phyloP scores from a whole-genome alignment of 108 stramenopile genomes.

The Skeletonema costatum region DNA sequence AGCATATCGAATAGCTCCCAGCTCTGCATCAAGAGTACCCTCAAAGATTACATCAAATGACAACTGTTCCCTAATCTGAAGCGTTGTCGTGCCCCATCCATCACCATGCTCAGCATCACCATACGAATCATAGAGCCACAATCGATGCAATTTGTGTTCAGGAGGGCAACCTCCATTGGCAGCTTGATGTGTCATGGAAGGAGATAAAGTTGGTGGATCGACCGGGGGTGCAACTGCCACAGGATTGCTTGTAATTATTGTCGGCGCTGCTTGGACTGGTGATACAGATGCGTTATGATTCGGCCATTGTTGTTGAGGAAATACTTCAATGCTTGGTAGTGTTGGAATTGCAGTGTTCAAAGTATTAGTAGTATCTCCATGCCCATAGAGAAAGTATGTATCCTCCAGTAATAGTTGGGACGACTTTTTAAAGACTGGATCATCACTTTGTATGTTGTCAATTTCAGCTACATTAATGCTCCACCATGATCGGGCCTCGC shows the following conservation, averaged over 20 bases:
- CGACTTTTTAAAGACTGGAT: conserved; percentile 28
- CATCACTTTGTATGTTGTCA: conserved; percentile 11
- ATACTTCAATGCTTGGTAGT: neutral
- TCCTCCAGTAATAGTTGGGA: conserved; percentile 37
- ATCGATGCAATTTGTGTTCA: conserved; percentile 14
- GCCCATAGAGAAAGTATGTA: conserved; percentile 12
- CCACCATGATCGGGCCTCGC: conserved; percentile 30
- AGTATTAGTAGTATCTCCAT: neutral
- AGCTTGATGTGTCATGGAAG: conserved; percentile 23
- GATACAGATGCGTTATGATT: neutral
- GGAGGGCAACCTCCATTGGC: conserved; percentile 27
- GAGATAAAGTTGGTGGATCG: conserved; percentile 24
- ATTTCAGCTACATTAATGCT: conserved; percentile 21
- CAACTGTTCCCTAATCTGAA: conserved; percentile 19
- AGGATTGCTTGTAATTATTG: neutral
- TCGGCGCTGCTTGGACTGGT: neutral
- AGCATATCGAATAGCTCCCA: neutral
- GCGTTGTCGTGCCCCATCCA: conserved; percentile 22
- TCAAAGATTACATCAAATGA: conserved; percentile 15
- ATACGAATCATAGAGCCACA: conserved; percentile 21
- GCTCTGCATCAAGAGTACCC: neutral
- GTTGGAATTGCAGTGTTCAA: neutral
- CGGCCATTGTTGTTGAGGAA: neutral
- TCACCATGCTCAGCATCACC: conserved; percentile 13
- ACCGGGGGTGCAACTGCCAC: neutral